Base-by-base conservation (phyloP, 345 rosid species). In the Camelina neglecta region DNA sequence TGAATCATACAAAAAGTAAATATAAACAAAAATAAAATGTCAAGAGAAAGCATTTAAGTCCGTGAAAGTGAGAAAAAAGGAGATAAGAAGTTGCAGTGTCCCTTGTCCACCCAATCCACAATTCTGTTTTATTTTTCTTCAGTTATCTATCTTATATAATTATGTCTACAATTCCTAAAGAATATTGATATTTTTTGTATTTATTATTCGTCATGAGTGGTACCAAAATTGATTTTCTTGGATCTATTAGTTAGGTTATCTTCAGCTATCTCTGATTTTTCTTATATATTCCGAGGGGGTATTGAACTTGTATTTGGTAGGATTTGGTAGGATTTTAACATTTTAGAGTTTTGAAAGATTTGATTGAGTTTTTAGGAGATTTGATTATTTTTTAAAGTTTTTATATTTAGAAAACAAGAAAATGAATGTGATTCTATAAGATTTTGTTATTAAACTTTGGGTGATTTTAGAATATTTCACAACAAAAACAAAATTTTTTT, bases 41-140 rank as follows among this genome's bases (percentile, higher is more conserved):
- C 65, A 69, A 76, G 51, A 63, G 51, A 75, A 53, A 10, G 75
- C 80, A 76, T 76, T 69, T 45, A 76, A 69, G 71, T 76, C 58
- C 56, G 59, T 69, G 80, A 69, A 76, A 76, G 41, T 55, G 69
- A 57, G 68, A 47, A 64, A 64, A 61, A 54, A 24, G 45, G 4
- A 42, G 72, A 78, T 72, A 72, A 78, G 73, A 72, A 66, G 65
- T 78, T 66, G 77, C 69, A 50, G 64, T 60, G 65, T 72, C 58
- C 26, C 64, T 78, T 72, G 81, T 72, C 81, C 77, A 77, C 68
- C 49, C 73, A 72, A 72, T 51, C 39, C 57, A 53, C 16, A 36
- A 21, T 24, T 51, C 1, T 65, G 4, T 41, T 58, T 57, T 44
- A 1, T 10, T 12, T 55, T 16, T 48, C 20, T 62, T 68, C 4